Base-by-base conservation (phyloP, 768 basidiomycete species). In the Favolaschia claudopus region DNA sequence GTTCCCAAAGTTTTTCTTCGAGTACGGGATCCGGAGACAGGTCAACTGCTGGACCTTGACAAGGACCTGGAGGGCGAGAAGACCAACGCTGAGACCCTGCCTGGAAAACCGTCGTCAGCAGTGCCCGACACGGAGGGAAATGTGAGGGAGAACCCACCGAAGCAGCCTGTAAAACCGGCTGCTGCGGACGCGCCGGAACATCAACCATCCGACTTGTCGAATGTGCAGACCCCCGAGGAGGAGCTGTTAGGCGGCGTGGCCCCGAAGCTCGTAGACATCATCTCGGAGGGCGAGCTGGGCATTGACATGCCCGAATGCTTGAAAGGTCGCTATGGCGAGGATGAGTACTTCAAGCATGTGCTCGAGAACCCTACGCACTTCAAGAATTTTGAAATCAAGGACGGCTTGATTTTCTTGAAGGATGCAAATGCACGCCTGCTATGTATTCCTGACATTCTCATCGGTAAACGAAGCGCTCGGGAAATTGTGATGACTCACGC, bases 401-500 rank as follows among this genome's bases (percentile, higher is more conserved):
- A 75, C 5, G 72, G 70, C 0, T 60, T 75, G 0, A 34, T 70
- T 1, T 66, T 65, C 37, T 32, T 74, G 2, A 52, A 55, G 2
- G n/a, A 42, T 0, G 63, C 56, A 2, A 58, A 47, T 1, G 24
- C 22, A 2, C 39, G 13, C 0, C 9, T 52, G 0, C 34, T 75
- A 0, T 72, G 71, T 47, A 60, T 76, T 2, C 75, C 72, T 0
- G 60, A 72, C 34, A 33, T 69, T 25, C 4, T 27, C 6, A 37
- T 67, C 7, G 60, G 62, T 0, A 53, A 51, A 0, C 36, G 60
- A 4, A 51, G 46, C 0, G 36, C 69, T 1, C 47, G 68, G 0
- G 76, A 77, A 28, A 52, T 68, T 4, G n/a, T 78, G 0, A 77
- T 78, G 0, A 49, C 55, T 0, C 74, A 77, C 7, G 76, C 75